Evolutionary conservation across 176 grass and related monocot genomes (phyloP), one percentile per base, ranked within the genome.

Genomic region (Paspalum vaginatum): DNA sequence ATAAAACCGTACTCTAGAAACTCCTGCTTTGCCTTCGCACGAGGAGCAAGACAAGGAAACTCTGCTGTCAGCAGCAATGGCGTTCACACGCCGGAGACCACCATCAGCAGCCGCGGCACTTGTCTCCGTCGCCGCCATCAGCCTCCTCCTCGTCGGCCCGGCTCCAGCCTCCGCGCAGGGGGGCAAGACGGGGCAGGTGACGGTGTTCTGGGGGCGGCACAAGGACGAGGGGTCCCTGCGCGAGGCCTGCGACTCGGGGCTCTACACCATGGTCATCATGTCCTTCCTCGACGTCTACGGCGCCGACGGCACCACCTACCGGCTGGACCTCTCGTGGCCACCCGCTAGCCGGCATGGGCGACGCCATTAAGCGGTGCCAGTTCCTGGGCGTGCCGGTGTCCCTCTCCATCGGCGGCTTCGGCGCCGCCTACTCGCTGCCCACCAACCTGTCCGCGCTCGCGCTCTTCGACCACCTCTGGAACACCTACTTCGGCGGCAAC

Each of bases 211-310:
- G n/a, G n/a, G n/a, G n/a, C n/a, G n/a, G n/a, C n/a, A n/a, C n/a
- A n/a, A n/a, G n/a, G n/a, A n/a, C n/a, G n/a, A n/a, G n/a, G n/a
- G n/a, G n/a, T 57, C 78, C 0, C 64, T 79, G 7, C 43, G 75
- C 0, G 75, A 77, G 26, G 75, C 75, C 25, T 77, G 75, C 75
- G 75, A 77, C 75, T 62, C 75, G 2, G n/a, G 75, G 1, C 43
- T 77, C 0, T 64, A 64, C 75, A 64, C 25, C 44, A 51, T 64
- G 74, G 58, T 77, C 0, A 77, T 77, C 74, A 61, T 77, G 24
- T 77, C 74, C 27, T 77, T 77, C 74, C 74, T 62, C 57, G 45
- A 62, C 74, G 57, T 77, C 42, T 77, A 77, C 74, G n/a, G 74
- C 47, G 5, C 43, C n/a, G n/a, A n/a, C 57, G 4, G 25, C 63